A percentile compares a stretch with the other conserved stretches of the same genome.
These are phyloP conservation scores for Phytopythium mirpurense DNA, from an alignment of 352 stramenopile species.

Conservation along the genomic window DNA sequence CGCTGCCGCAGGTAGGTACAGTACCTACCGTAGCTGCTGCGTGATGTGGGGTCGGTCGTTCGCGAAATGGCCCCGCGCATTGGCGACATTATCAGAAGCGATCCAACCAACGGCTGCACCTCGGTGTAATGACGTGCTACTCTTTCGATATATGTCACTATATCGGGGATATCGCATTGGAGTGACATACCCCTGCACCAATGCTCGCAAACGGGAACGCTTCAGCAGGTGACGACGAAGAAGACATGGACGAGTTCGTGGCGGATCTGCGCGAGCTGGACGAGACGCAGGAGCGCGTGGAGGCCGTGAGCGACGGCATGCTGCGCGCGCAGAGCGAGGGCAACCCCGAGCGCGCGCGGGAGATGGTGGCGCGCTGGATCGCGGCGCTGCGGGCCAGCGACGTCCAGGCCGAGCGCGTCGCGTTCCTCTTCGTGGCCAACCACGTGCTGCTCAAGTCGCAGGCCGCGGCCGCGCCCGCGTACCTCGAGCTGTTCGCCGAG, in stretches of 20 bases:
- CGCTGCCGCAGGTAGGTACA: no score
- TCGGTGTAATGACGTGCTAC: not conserved
- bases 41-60: not conserved
- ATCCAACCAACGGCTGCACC: slow-evolving; percentile 2
- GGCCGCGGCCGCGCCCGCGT: slow-evolving; percentile 11
- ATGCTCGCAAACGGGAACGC: no score
- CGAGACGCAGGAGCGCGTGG: slow-evolving; percentile 79
- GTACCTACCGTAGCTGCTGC: no score
- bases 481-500: slow-evolving; percentile 26
- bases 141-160: not conserved
- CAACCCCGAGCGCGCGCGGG: slow-evolving; percentile 18
- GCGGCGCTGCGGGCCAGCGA: slow-evolving; percentile 57
- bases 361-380: slow-evolving; percentile 71
- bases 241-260: slow-evolving; percentile 64
- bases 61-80: no score
- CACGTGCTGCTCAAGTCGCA: slow-evolving; percentile 78
- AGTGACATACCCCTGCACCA: not conserved
- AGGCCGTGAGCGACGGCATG: slow-evolving; percentile 75
- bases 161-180: no score
- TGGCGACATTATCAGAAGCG: not conserved
- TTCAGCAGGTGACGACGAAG: no score
- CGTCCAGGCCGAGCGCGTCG: slow-evolving; percentile 75
- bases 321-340: slow-evolving; percentile 35
- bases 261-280: slow-evolving; percentile 73
- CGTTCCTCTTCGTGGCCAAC: slow-evolving; percentile 82